These are phyloP conservation scores for Phytophthora sp. DNA, from an alignment of 352 stramenopile species.

Conservation along the genomic window DNA sequence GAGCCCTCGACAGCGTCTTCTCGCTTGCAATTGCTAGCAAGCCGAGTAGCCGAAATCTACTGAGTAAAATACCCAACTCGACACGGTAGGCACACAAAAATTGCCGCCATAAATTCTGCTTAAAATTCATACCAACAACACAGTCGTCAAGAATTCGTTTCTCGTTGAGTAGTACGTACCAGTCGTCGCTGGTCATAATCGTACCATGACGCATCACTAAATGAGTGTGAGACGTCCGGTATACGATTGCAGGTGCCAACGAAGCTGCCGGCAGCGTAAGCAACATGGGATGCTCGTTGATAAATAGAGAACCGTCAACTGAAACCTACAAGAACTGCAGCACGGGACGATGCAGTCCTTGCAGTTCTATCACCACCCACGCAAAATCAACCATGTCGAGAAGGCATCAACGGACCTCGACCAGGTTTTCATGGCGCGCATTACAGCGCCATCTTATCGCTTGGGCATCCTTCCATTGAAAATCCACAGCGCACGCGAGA, in stretches of 20 bases:
- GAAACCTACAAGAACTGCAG: constrained; percentile 2
- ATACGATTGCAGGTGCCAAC: not conserved
- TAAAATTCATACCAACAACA: constrained; percentile 3
- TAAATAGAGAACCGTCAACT: constrained; percentile 21
- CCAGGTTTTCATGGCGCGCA: not conserved
- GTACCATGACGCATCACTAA: constrained; percentile 3
- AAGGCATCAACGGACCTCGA: constrained; percentile 13
- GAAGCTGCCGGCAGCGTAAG: not conserved
- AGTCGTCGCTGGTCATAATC: too few species aligned
- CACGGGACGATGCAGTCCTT: constrained; percentile 8
- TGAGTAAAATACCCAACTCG: not conserved
- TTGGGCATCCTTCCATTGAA: not conserved
- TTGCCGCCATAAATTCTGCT: not conserved
- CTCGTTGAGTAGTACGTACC: not conserved
- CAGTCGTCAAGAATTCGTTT: constrained; percentile 10
- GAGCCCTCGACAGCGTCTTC: not conserved
- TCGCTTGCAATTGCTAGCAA: constrained; percentile 9
- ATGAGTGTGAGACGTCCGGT: constrained; percentile 9
- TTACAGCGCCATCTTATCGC: not conserved
- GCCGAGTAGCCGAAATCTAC: constrained; percentile 11
- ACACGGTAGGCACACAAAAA: not conserved
- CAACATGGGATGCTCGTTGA: not conserved
- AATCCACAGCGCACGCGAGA: not conserved
- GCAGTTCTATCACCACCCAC: not conserved
- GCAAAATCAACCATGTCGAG: not conserved